Conservation (phyloP, 148 eudicot species). For the Fallopia convolvulus region DNA sequence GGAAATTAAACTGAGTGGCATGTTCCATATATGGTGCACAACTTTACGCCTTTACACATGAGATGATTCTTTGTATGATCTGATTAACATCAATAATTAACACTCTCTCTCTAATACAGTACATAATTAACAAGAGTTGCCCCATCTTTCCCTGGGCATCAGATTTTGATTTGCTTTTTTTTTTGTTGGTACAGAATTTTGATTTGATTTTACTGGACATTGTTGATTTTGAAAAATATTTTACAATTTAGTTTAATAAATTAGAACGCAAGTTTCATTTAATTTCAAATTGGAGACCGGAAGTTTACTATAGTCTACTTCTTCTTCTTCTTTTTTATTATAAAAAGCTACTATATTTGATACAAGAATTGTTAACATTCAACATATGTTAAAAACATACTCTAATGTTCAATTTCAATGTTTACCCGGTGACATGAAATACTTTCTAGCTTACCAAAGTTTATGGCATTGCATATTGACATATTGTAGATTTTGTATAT, state of each 20-base stretch:
- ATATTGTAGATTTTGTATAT: no score
- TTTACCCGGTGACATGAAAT: no score
- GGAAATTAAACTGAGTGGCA: background rate
- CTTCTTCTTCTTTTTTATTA: no score
- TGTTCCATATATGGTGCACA: background rate
- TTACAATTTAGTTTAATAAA: background rate
- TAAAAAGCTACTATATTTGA: no score
- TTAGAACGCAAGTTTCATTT: background rate
- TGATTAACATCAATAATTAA: background rate
- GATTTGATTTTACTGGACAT: background rate
- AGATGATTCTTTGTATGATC: conserved; percentile 5
- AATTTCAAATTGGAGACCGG: background rate
- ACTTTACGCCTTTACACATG: background rate
- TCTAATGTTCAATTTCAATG: no score
- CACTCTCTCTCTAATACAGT: background rate
- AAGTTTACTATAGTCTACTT: no score
- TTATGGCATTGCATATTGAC: no score
- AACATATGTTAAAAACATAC: no score
- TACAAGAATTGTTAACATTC: no score
- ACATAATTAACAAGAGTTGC: background rate
- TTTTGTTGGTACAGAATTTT: background rate
- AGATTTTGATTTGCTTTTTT: background rate
- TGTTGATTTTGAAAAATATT: background rate
- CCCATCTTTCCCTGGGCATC: background rate
- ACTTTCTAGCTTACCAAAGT: no score